Evolutionary conservation across 2,329 filamentous ascomycete species (phyloP).

Genomic region (Sporothrix humicola): DNA sequence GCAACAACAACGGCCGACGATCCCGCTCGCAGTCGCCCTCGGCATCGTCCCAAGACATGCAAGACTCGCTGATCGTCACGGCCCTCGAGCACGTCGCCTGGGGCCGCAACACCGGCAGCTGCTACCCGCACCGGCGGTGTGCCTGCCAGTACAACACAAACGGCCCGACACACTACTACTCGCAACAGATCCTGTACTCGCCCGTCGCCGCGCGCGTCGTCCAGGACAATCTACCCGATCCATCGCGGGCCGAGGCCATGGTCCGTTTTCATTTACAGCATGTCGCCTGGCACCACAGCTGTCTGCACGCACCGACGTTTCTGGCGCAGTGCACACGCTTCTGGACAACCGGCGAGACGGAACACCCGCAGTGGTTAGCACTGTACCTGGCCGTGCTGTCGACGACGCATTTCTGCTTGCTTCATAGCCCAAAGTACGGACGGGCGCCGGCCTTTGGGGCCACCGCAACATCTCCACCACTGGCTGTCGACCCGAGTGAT

Average conservation of each 20-base stretch:
- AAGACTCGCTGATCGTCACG: constrained; percentile 42
- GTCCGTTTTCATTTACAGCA: constrained; percentile 41
- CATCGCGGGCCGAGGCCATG: constrained; percentile 36
- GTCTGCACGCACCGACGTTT: constrained; percentile 60
- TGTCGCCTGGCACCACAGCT: constrained; percentile 42
- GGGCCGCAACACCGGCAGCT: constrained; percentile 46
- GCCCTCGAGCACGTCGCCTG: constrained; percentile 48
- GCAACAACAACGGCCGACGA: not conserved
- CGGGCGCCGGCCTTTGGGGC: constrained; percentile 1
- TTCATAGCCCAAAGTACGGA: constrained; percentile 38
- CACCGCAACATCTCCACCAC: constrained; percentile 25
- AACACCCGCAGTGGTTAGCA: constrained; percentile 42
- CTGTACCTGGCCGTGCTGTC: constrained; percentile 41
- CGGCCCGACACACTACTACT: constrained; percentile 29
- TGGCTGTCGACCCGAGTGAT: constrained; percentile 23
- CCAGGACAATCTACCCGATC: constrained; percentile 32
- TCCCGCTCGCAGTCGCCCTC: not conserved
- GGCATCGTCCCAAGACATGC: constrained; percentile 17
- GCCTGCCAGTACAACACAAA: constrained; percentile 37
- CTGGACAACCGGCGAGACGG: constrained; percentile 46
- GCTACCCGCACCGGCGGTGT: constrained; percentile 40
- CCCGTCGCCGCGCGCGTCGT: constrained; percentile 30
- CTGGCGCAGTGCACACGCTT: constrained; percentile 56
- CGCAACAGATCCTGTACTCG: constrained; percentile 27
- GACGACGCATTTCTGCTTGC: constrained; percentile 38